A percentile compares a stretch with the other conserved stretches of the same genome.
Conservation (phyloP, 176 grass and related monocot genomes). For the Poa annua region DNA sequence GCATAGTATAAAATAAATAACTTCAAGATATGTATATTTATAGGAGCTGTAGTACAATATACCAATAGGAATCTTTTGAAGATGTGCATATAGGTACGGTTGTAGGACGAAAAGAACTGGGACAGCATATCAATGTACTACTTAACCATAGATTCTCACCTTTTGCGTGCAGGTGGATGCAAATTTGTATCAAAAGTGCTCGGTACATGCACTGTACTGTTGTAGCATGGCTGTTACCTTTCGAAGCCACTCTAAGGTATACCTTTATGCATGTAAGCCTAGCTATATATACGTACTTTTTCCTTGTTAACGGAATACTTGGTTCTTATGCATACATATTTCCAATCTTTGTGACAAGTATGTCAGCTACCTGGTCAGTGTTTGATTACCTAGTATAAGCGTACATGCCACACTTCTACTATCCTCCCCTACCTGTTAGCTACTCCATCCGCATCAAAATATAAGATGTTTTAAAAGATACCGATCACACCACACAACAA, state of each 20-base stretch:
- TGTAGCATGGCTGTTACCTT: neutral
- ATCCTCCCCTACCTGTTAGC: neutral
- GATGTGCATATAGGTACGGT: neutral
- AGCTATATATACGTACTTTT: no score
- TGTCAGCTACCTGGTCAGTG: neutral
- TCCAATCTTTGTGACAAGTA: neutral
- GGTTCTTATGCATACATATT: neutral
- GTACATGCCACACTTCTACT: neutral
- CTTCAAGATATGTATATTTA: neutral
- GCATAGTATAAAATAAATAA: slow-evolving; percentile 12
- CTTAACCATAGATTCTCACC: slow-evolving; percentile 3
- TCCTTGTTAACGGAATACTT: no score
- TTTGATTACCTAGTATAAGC: neutral
- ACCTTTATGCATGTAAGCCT: no score
- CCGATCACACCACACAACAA: no score
- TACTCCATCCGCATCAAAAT: no score
- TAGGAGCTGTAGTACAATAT: neutral
- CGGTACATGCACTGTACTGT: no score
- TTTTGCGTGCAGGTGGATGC: neutral
- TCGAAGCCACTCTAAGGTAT: no score
- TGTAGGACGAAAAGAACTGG: neutral
- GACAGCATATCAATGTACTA: neutral
- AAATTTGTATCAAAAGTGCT: neutral
- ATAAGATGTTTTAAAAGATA: no score
- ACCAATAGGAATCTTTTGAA: slow-evolving; percentile 20